Evolutionary conservation across 352 stramenopile genomes (phyloP).

Genomic region (Globisporangium cederbergense): DNA sequence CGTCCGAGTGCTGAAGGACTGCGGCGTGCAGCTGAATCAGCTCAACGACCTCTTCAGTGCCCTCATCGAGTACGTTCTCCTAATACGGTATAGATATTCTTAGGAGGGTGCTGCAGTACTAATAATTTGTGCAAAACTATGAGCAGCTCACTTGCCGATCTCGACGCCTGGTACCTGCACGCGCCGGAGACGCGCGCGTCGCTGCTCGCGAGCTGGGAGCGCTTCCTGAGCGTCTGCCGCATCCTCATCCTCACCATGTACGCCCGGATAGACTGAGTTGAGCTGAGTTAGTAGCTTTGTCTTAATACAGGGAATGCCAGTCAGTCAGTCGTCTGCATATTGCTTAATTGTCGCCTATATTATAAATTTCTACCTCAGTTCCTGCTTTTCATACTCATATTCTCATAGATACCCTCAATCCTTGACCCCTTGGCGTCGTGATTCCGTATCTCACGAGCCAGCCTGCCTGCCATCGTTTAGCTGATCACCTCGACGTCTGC

Average conservation of each 20-base stretch:
- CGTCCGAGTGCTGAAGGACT: conserved; percentile 60
- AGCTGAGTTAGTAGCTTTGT: too few species aligned
- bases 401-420: neutral
- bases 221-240: conserved; percentile 65
- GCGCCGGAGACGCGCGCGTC: conserved; percentile 48
- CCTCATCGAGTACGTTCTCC: conserved; percentile 49
- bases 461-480: neutral
- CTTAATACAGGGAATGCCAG: neutral
- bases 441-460: neutral
- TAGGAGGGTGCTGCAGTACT: too few species aligned
- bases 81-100: neutral
- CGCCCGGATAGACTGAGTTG: conserved; percentile 27
- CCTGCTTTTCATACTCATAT: neutral
- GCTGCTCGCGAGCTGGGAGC: conserved; percentile 67
- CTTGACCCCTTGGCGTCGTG: neutral
- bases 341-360: neutral
- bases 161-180: conserved; percentile 78
- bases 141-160: conserved; percentile 37
- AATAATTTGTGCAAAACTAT: neutral
- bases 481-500: neutral
- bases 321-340: neutral
- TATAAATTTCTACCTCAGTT: too few species aligned
- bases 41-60: conserved; percentile 60
- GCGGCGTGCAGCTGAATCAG: conserved; percentile 30
- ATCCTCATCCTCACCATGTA: conserved; percentile 50